Percentiles rank a stretch among this genome's conserved stretches.
These are phyloP conservation scores for Acacia concinna DNA, from an alignment of 331 rosid species.

Conservation along the genomic window DNA sequence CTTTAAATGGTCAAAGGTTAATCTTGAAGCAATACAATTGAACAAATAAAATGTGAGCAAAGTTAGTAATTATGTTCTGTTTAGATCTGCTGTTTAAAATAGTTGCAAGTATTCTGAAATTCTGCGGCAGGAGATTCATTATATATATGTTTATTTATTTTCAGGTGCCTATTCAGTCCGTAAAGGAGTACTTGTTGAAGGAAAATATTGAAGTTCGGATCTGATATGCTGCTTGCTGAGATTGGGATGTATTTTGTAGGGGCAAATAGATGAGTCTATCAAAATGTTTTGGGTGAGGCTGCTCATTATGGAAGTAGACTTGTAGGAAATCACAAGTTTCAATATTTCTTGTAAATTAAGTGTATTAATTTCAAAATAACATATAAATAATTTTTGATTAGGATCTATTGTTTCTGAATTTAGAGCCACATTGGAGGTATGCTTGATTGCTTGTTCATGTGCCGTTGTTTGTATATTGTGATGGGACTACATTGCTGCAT, in stretches of 20 bases:
- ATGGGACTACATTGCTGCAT: neutral
- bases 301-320: no score
- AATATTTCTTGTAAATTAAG: neutral
- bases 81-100: neutral
- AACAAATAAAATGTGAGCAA: neutral
- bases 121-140: neutral
- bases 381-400: no score
- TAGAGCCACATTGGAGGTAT: neutral
- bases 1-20: neutral
- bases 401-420: neutral
- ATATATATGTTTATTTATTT: neutral
- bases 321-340: neutral
- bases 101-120: neutral
- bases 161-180: conserved; percentile 60
- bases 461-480: neutral
- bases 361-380: neutral
- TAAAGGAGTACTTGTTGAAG: conserved; percentile 50
- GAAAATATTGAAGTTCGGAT: conserved; percentile 61
- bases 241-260: neutral
- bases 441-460: neutral
- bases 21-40: neutral
- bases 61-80: neutral
- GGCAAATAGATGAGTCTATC: neutral
- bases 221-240: conserved; percentile 23
- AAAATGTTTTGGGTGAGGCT: neutral